phyloP scores from a whole-genome alignment of 1,284 basidiomycete species.

The Veloboletus limbatus region DNA sequence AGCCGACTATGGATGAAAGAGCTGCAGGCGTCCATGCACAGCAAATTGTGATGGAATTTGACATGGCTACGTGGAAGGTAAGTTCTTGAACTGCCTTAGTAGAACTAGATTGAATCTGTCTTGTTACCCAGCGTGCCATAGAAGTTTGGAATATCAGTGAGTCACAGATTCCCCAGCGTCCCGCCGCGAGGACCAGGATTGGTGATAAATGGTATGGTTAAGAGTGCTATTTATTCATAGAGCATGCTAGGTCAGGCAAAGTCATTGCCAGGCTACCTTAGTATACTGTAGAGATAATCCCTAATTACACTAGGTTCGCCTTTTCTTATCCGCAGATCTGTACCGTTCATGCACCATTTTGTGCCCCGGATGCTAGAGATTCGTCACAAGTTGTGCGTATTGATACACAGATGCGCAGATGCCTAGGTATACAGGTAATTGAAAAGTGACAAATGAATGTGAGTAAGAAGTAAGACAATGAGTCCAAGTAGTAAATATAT shows the following conservation, averaged over 20 bases:
- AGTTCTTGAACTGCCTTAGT: neutral
- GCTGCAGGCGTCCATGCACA: constrained; percentile 62
- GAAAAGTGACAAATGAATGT: constrained; percentile 3
- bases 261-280: constrained; percentile 10
- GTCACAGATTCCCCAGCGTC: constrained; percentile 64
- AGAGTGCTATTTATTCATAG: neutral
- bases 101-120: neutral
- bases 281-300: constrained; percentile 21
- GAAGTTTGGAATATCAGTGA: constrained; percentile 75
- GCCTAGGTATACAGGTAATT: constrained; percentile 7
- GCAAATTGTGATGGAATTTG: constrained; percentile 86
- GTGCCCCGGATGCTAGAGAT: too few relatives aligned
- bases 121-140: constrained; percentile 67
- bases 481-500: neutral
- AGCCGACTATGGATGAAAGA: constrained; percentile 64
- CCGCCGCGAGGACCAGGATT: constrained; percentile 49
- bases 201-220: constrained; percentile 70
- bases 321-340: neutral
- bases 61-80: constrained; percentile 80
- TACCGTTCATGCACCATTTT: too few relatives aligned
- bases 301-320: constrained; percentile 19
- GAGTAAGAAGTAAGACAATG: neutral
- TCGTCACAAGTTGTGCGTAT: too few relatives aligned
- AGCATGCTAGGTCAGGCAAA: too few relatives aligned
- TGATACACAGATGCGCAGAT: neutral